phyloP scores from a whole-genome alignment of 371 early-diverging fungal genomes.

The Syncephalastrum monosporum region DNA sequence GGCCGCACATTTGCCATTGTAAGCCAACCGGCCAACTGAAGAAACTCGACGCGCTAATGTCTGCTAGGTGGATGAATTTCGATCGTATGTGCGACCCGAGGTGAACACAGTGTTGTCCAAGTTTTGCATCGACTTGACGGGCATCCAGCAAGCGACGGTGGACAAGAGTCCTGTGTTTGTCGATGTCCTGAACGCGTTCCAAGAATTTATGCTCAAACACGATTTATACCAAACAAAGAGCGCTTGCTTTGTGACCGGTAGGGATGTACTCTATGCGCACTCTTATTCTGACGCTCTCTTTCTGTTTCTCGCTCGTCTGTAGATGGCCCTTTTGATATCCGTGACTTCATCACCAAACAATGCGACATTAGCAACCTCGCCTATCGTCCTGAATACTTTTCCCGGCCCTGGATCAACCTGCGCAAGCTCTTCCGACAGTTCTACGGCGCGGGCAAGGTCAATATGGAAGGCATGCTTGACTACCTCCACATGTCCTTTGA shows the following conservation, averaged over 20 bases:
- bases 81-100: slow-evolving; percentile 70
- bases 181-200: slow-evolving; percentile 39
- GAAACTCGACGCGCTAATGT: neutral
- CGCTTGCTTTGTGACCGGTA: slow-evolving; percentile 47
- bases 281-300: neutral
- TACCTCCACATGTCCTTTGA: slow-evolving; percentile 58
- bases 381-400: slow-evolving; percentile 49
- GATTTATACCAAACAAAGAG: slow-evolving; percentile 50
- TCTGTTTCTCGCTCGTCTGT: slow-evolving; percentile 30
- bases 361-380: slow-evolving; percentile 47
- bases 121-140: slow-evolving; percentile 76
- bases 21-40: slow-evolving; percentile 8
- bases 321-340: slow-evolving; percentile 84
- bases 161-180: slow-evolving; percentile 58
- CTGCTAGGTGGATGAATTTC: slow-evolving; percentile 67
- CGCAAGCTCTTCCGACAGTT: slow-evolving; percentile 49
- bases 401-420: slow-evolving; percentile 64
- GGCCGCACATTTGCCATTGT: slow-evolving; percentile 60
- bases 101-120: slow-evolving; percentile 64
- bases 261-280: neutral
- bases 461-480: slow-evolving; percentile 64
- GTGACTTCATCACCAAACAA: slow-evolving; percentile 75
- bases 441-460: slow-evolving; percentile 38
- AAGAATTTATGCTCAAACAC: slow-evolving; percentile 42
- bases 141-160: slow-evolving; percentile 64